Conservation (phyloP, 805 yeast species). For the Candida ascalaphidarum region DNA sequence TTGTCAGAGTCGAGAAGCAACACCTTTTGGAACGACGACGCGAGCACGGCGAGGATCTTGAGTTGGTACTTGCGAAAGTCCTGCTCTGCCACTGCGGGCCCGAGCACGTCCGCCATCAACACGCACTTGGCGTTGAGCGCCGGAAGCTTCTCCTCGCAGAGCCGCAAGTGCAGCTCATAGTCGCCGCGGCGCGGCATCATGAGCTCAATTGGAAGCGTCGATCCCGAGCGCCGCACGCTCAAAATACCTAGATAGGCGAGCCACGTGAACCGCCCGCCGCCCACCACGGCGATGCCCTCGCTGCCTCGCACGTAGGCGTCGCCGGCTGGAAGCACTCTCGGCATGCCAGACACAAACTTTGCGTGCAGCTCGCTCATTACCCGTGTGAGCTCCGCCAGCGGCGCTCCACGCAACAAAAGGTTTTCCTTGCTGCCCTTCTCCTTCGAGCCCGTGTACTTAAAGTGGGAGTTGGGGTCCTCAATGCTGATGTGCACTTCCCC, state of each 20-base stretch:
- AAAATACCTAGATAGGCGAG: conserved; percentile 29
- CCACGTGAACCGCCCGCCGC: conserved; percentile 38
- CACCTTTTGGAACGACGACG: conserved; percentile 38
- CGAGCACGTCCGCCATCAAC: conserved; percentile 41
- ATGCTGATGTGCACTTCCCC: not conserved
- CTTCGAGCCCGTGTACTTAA: too few species aligned
- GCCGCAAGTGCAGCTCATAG: conserved; percentile 22
- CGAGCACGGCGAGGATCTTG: conserved; percentile 35
- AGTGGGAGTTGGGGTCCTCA: not conserved
- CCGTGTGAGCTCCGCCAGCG: too few species aligned
- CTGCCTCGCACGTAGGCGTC: conserved; percentile 12
- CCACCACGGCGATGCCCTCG: conserved; percentile 30
- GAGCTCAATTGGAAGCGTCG: conserved; percentile 28
- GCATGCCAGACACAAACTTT: too few species aligned
- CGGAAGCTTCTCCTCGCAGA: conserved; percentile 25
- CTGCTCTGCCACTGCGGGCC: conserved; percentile 10
- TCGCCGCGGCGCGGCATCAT: conserved; percentile 23
- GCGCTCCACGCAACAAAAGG: too few species aligned
- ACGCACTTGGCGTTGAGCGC: conserved; percentile 23
- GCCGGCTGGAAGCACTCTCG: not conserved
- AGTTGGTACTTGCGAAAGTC: conserved; percentile 27
- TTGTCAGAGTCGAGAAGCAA: conserved; percentile 41
- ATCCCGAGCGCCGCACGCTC: conserved; percentile 31
- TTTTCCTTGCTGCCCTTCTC: too few species aligned
- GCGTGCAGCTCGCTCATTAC: too few species aligned